Conservation (phyloP, 768 basidiomycete genomes). For the Aureoboletus auriporus region DNA sequence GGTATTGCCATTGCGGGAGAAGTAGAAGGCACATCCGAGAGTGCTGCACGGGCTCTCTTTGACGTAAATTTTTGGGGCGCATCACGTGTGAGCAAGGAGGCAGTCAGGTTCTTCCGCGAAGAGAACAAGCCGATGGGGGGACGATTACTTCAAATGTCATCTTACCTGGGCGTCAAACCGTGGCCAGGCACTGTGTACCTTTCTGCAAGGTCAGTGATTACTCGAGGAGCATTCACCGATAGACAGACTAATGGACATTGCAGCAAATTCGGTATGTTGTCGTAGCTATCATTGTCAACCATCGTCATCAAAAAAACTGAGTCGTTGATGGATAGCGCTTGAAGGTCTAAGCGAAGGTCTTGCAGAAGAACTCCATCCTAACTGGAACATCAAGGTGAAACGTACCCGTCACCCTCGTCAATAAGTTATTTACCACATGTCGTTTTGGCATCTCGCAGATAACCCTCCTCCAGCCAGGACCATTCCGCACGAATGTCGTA, state of each 20-base stretch:
- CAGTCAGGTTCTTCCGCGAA: slow-evolving; percentile 27
- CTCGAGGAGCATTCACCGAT: neutral
- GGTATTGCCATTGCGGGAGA: slow-evolving; percentile 25
- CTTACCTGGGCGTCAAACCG: slow-evolving; percentile 27
- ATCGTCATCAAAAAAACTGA: neutral
- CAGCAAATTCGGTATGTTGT: slow-evolving; percentile 17
- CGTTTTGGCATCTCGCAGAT: neutral
- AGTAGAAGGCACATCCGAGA: slow-evolving; percentile 33
- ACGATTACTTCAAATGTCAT: slow-evolving; percentile 35
- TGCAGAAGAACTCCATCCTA: slow-evolving; percentile 13
- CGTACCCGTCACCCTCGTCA: too few species aligned
- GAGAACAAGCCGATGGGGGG: slow-evolving; percentile 33
- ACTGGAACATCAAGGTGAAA: slow-evolving; percentile 21
- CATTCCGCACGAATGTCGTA: neutral
- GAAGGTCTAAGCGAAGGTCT: slow-evolving; percentile 15
- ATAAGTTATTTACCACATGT: too few species aligned
- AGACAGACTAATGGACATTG: neutral
- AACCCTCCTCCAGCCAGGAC: slow-evolving; percentile 2
- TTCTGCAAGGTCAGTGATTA: slow-evolving; percentile 14
- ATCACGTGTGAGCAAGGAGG: slow-evolving; percentile 34
- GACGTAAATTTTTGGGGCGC: slow-evolving; percentile 47
- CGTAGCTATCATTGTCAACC: too few species aligned
- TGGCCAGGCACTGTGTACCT: slow-evolving; percentile 14
- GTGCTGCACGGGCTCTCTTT: slow-evolving; percentile 32
- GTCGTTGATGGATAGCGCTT: neutral